phyloP scores from a whole-genome alignment of 192 early-diverging fungal genomes.

The Umbelopsis vinacea region DNA sequence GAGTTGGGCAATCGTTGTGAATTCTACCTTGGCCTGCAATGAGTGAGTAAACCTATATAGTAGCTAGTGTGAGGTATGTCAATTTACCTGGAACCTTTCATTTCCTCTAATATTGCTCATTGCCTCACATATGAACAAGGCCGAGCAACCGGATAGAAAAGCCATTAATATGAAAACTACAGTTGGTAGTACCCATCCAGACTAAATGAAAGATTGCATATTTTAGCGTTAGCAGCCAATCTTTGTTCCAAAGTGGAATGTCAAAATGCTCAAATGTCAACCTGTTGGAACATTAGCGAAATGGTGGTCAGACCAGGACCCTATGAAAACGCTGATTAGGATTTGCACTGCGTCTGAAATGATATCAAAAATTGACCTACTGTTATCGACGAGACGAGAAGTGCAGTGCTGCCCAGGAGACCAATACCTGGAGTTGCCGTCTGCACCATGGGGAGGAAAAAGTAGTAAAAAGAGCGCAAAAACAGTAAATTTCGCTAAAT shows the following conservation, averaged over 20 bases:
- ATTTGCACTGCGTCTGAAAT: not conserved
- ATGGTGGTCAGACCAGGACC: slow-evolving; percentile 43
- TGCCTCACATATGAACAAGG: slow-evolving; percentile 72
- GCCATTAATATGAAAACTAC: slow-evolving; percentile 61
- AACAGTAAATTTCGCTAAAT: slow-evolving; percentile 6
- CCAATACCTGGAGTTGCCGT: slow-evolving; percentile 24
- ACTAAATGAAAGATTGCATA: slow-evolving; percentile 33
- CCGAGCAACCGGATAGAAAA: slow-evolving; percentile 61
- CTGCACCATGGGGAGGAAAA: slow-evolving; percentile 6
- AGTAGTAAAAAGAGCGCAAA: not conserved
- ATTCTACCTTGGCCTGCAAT: slow-evolving; percentile 64
- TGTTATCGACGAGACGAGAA: slow-evolving; percentile 38
- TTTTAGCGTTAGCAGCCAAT: not conserved
- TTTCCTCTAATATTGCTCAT: slow-evolving; percentile 74
- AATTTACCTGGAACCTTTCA: slow-evolving; percentile 63
- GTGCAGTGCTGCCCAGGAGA: slow-evolving; percentile 27
- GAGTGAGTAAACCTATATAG: not conserved
- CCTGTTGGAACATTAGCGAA: slow-evolving; percentile 61
- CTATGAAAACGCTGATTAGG: not conserved
- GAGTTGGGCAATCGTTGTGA: slow-evolving; percentile 68
- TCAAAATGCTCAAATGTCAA: slow-evolving; percentile 53
- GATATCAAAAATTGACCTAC: slow-evolving; percentile 7
- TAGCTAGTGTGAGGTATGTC: not conserved
- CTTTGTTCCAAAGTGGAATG: not conserved
- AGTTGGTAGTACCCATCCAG: slow-evolving; percentile 44